Evolutionary conservation across 805 yeast genomes (phyloP).

Genomic region (Lipomyces spencermartinsiae): DNA sequence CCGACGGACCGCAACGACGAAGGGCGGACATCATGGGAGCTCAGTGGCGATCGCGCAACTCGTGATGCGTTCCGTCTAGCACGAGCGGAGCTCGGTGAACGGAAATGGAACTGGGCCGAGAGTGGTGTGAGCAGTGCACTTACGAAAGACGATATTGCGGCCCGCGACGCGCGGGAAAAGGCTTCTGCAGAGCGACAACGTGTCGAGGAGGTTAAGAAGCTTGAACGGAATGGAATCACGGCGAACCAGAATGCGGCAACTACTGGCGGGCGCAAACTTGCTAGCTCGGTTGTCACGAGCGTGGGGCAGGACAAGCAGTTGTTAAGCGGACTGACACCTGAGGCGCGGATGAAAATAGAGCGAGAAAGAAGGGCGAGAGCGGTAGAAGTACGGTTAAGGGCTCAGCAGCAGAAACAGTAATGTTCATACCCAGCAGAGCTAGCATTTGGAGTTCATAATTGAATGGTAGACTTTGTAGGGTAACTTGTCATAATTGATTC

Average conservation of each 20-base stretch:
- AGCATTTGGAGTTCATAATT: not conserved
- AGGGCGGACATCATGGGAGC: constrained; percentile 74
- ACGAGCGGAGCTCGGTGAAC: constrained; percentile 71
- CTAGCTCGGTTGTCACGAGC: constrained; percentile 39
- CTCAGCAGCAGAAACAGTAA: not conserved
- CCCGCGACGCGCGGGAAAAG: constrained; percentile 37
- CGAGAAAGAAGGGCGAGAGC: constrained; percentile 96
- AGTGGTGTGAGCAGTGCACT: constrained; percentile 69
- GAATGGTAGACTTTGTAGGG: no score
- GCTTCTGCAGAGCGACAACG: constrained; percentile 26
- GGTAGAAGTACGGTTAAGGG: constrained; percentile 76
- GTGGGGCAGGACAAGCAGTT: constrained; percentile 35
- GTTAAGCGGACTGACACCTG: constrained; percentile 65
- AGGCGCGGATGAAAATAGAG: constrained; percentile 78
- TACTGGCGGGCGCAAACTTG: constrained; percentile 29
- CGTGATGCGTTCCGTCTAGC: constrained; percentile 68
- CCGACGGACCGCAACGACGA: constrained; percentile 61
- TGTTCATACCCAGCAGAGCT: not conserved
- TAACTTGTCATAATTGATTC: no score
- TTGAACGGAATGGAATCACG: constrained; percentile 32
- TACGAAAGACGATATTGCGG: constrained; percentile 45
- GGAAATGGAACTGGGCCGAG: constrained; percentile 67
- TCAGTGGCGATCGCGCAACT: constrained; percentile 54
- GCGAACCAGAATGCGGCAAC: constrained; percentile 10
- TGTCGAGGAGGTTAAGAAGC: constrained; percentile 39